Evolutionary conservation across 129 eudicot species (phyloP).

Genomic region (Artemisia argyi): DNA sequence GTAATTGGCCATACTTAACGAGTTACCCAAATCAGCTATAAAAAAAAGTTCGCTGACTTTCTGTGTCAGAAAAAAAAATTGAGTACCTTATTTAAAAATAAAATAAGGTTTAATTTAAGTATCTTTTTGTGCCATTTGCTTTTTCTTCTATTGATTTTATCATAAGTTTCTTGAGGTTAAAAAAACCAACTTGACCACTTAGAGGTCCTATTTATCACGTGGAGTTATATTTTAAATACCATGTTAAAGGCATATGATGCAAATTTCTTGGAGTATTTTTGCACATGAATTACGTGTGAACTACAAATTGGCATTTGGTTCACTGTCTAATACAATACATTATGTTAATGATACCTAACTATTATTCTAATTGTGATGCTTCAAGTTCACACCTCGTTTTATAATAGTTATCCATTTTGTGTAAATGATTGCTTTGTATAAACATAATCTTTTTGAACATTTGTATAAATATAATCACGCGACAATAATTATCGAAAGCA

Average conservation of each 20-base stretch:
- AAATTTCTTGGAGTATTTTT: not conserved
- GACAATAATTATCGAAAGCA: too few species aligned
- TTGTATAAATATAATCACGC: not conserved
- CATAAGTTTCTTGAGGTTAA: too few species aligned
- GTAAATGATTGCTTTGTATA: not conserved
- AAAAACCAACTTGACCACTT: too few species aligned
- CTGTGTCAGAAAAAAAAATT: too few species aligned
- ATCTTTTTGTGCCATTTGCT: too few species aligned
- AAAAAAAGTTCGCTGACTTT: too few species aligned
- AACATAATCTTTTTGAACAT: too few species aligned
- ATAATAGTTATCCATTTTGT: not conserved
- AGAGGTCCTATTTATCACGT: not conserved
- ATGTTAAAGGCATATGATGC: not conserved
- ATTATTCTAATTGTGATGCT: not conserved
- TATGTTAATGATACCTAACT: not conserved
- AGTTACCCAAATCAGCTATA: too few species aligned
- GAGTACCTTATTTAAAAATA: too few species aligned
- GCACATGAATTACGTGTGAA: conserved; percentile 1
- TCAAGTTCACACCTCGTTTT: not conserved
- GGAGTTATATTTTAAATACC: not conserved
- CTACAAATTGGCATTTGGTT: not conserved
- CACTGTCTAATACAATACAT: not conserved
- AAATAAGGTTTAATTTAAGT: too few species aligned
- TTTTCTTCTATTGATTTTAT: too few species aligned
- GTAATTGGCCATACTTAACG: too few species aligned